Evolutionary conservation across 1,284 basidiomycete genomes (phyloP), one percentile per base, ranked within the genome.

Genomic region (Puccinia hordei): DNA sequence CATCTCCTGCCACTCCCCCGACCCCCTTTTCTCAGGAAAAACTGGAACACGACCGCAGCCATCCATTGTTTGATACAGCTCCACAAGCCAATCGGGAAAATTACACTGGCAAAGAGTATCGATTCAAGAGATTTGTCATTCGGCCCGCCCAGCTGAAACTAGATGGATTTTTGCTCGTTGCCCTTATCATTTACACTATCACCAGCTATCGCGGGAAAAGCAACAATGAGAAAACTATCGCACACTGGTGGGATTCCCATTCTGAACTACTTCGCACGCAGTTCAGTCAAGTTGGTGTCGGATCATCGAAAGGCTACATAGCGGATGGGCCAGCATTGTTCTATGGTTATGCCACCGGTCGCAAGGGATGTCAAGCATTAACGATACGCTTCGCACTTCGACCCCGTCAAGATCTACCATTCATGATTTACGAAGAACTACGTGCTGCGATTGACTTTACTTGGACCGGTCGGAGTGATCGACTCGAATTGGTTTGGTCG

Each of bases 261-360:
- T 51, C 49, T 61, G 53, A 57, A 41, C n/a, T 63, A 19, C 69
- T 80, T 38, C 38, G 33, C n/a, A 65, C 33, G 19, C 55, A 80
- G 22, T 80, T 80, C 44, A 57, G 30, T 73, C 69, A 80, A 17
- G 78, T 80, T 5, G 78, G 78, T 8, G 44, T 57, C 22, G 69
- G 57, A 41, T 44, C 55, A 27, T 2, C n/a, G 9, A 55, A 61
- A 77, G 87, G 81, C n/a, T 80, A 81, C 27, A 63, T 88, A 59
- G 73, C 83, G 87, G 92, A 94, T 84, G 92, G 93, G 22, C 88
- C 91, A 82, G 89, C 90, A 8, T 91, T 93, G 87, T 92, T 90
- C 85, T 92, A 93, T 87, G 88, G 89, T 83, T 96, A 92, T 86
- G 93, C 93, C 44, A 93, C 93, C 0, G 94, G 94, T 81, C 88